Conservation (phyloP, 2,329 filamentous ascomycete genomes). For the Exserohilum turcica region DNA sequence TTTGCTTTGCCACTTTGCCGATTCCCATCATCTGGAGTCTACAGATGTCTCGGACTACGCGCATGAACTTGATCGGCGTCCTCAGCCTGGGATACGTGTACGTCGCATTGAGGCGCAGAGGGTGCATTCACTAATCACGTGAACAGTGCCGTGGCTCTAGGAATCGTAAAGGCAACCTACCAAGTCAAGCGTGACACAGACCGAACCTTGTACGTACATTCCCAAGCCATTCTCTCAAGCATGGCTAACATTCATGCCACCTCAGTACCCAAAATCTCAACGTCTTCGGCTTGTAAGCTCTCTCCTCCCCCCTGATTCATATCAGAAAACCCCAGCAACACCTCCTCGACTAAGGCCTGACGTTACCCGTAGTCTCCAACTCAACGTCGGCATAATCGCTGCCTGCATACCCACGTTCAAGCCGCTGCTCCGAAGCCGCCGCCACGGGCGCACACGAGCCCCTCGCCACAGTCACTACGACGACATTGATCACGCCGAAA, state of each 20-base stretch:
- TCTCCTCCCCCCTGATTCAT: background rate
- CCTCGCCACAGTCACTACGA: background rate
- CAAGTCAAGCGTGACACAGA: background rate
- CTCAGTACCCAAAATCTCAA: background rate
- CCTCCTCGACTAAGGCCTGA: too few species aligned
- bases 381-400: slow-evolving; percentile 8
- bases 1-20: too few species aligned
- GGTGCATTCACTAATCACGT: background rate
- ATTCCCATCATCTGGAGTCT: too few species aligned
- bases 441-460: background rate
- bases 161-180: background rate
- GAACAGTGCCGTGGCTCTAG: background rate
- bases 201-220: background rate
- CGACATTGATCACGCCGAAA: background rate
- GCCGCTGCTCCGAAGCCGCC: background rate
- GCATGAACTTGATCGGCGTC: background rate
- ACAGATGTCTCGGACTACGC: background rate
- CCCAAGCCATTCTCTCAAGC: background rate
- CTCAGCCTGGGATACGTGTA: slow-evolving; percentile 6
- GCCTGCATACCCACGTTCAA: slow-evolving; percentile 8
- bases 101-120: too few species aligned
- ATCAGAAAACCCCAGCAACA: background rate
- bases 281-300: background rate
- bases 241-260: background rate
- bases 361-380: background rate